Conservation (phyloP, 768 basidiomycete species). For the Lactarius indigo region DNA sequence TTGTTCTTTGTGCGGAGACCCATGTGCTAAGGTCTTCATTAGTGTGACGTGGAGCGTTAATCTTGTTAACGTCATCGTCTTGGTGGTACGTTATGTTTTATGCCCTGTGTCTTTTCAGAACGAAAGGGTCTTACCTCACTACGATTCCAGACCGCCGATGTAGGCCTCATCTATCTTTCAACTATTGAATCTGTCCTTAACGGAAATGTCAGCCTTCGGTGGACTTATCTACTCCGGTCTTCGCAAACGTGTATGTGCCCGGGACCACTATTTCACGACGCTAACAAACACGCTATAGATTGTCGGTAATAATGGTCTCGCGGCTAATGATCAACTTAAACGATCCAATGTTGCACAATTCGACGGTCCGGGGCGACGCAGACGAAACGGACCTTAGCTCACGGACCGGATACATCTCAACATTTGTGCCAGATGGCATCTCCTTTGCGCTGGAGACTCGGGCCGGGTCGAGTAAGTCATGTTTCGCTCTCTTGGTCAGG, state of each 20-base stretch:
- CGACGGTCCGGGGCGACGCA: neutral
- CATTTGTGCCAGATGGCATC: neutral
- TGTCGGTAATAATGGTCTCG: slow-evolving; percentile 19
- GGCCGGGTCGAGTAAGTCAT: neutral
- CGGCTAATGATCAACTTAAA: slow-evolving; percentile 23
- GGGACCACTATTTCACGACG: neutral
- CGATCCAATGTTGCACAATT: slow-evolving; percentile 6
- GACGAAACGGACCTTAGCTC: neutral
- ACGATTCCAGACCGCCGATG: neutral
- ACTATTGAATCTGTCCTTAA: neutral
- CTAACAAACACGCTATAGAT: neutral
- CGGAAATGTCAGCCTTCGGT: neutral
- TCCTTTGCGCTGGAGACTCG: neutral
- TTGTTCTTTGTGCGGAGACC: neutral
- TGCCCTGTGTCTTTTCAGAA: neutral
- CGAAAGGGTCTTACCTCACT: neutral
- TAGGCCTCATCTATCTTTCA: slow-evolving; percentile 3
- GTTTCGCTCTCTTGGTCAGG: neutral
- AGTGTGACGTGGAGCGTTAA: slow-evolving; percentile 20
- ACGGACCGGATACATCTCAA: slow-evolving; percentile 5
- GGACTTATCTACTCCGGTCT: neutral
- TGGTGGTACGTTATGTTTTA: slow-evolving; percentile 10
- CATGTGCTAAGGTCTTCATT: neutral
- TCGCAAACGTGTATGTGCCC: slow-evolving; percentile 18
- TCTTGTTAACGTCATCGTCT: slow-evolving; percentile 14